These are phyloP conservation scores for Coemansia sp. DNA, from an alignment of 192 early-diverging fungal species.

Conservation along the genomic window DNA sequence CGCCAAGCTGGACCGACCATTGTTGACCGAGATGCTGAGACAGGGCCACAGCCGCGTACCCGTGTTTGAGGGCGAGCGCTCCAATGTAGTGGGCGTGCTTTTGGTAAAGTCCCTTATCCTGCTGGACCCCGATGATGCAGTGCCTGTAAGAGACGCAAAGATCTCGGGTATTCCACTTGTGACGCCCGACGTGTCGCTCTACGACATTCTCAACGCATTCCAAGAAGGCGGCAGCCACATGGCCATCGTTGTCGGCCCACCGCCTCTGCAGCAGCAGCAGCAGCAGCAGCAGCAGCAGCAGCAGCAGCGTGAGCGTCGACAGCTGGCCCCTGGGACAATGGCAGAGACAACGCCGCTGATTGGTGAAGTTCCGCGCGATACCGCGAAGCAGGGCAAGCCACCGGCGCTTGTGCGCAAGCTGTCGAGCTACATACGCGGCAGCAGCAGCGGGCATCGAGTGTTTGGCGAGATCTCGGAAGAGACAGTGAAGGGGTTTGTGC, in stretches of 20 bases:
- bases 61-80: constrained; percentile 58
- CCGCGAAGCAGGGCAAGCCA: neutral
- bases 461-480: constrained; percentile 38
- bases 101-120: constrained; percentile 72
- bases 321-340: neutral
- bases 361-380: neutral
- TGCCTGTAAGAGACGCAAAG: constrained; percentile 60
- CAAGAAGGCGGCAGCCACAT: constrained; percentile 81
- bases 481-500: constrained; percentile 39
- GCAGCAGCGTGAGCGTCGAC: neutral
- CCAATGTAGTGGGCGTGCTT: constrained; percentile 73
- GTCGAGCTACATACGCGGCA: constrained; percentile 38
- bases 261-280: neutral
- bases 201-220: constrained; percentile 81
- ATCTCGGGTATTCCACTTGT: constrained; percentile 53
- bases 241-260: constrained; percentile 61
- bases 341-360: constrained; percentile 27
- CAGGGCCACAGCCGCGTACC: constrained; percentile 78
- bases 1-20: constrained; percentile 56
- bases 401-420: constrained; percentile 32
- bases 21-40: constrained; percentile 61
- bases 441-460: neutral
- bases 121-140: constrained; percentile 68
- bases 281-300: too few species aligned
- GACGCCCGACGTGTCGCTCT: constrained; percentile 46